Percentiles rank a stretch among this genome's conserved stretches.
phyloP scores from a whole-genome alignment of 441 rosid genomes.

The Jatropha multifida region DNA sequence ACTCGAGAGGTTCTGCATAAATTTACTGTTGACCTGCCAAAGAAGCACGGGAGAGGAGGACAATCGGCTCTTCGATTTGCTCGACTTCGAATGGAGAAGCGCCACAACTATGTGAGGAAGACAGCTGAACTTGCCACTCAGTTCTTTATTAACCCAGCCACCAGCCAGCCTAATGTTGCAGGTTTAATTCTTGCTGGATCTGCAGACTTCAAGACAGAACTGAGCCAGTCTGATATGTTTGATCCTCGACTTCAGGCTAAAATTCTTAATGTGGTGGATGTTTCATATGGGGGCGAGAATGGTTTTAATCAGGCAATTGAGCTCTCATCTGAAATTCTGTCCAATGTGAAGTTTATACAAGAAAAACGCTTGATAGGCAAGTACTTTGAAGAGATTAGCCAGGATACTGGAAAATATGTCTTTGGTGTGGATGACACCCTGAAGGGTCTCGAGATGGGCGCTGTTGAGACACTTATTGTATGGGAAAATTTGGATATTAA shows the following conservation, averaged over 20 bases:
- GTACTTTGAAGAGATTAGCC: constrained; percentile 93
- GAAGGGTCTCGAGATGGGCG: constrained; percentile 86
- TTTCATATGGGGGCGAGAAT: constrained; percentile 89
- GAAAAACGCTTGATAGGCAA: constrained; percentile 93
- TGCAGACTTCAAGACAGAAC: constrained; percentile 92
- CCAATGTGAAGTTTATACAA: constrained; percentile 85
- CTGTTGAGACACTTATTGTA: constrained; percentile 77
- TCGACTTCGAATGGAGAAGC: constrained; percentile 82
- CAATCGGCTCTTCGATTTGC: constrained; percentile 89
- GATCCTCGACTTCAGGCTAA: constrained; percentile 89
- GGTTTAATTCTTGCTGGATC: constrained; percentile 94
- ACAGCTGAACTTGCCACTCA: constrained; percentile 89
- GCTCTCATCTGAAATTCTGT: constrained; percentile 71
- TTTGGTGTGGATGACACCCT: constrained; percentile 84
- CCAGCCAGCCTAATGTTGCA: constrained; percentile 86
- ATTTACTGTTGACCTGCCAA: constrained; percentile 77
- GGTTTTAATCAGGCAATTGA: constrained; percentile 94
- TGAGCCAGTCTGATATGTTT: constrained; percentile 89
- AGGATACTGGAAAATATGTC: constrained; percentile 83
- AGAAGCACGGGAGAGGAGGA: constrained; percentile 93
- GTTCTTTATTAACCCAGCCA: constrained; percentile 71
- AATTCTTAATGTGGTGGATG: constrained; percentile 83
- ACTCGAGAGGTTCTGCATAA: constrained; percentile 84
- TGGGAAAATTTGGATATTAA: constrained; percentile 79
- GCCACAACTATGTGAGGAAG: constrained; percentile 84